Conservation (phyloP, 2,329 filamentous ascomycete species). For the Pseudogymnoascus sp. region DNA sequence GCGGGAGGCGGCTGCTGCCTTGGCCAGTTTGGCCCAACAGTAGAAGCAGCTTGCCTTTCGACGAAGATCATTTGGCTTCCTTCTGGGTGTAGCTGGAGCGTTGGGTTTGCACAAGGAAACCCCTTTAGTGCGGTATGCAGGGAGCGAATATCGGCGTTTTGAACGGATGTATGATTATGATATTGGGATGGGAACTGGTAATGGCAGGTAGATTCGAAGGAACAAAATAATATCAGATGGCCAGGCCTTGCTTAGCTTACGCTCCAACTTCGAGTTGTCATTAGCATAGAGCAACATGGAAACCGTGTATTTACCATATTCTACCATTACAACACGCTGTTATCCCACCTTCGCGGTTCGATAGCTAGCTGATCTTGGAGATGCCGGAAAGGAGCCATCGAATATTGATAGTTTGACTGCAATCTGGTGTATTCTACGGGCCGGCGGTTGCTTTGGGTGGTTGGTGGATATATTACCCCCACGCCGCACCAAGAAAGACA, state of each 20-base stretch:
- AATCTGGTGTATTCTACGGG: not conserved
- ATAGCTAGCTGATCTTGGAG: not conserved
- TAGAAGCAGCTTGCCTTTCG: not conserved
- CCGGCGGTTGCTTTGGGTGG: not conserved
- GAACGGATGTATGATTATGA: not conserved
- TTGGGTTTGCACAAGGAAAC: not conserved
- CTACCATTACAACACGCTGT: not conserved
- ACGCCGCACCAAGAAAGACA: not conserved
- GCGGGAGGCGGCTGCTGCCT: not conserved
- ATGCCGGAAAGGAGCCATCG: not conserved
- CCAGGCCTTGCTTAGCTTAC: not conserved
- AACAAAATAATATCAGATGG: not conserved
- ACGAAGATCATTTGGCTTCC: not conserved
- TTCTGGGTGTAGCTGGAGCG: not conserved
- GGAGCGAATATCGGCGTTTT: not conserved
- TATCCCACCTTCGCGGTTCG: not conserved
- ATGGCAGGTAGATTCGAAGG: not conserved
- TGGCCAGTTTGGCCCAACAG: constrained; percentile 5
- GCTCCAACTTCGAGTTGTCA: not conserved
- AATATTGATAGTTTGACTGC: not conserved
- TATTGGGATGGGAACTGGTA: not conserved
- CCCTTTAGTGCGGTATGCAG: not conserved
- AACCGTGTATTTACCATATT: not conserved
- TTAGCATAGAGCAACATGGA: not conserved
- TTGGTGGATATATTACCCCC: constrained; percentile 6